phyloP scores from a whole-genome alignment of 164 flowering plant species.

The Aristolochia contorta region DNA sequence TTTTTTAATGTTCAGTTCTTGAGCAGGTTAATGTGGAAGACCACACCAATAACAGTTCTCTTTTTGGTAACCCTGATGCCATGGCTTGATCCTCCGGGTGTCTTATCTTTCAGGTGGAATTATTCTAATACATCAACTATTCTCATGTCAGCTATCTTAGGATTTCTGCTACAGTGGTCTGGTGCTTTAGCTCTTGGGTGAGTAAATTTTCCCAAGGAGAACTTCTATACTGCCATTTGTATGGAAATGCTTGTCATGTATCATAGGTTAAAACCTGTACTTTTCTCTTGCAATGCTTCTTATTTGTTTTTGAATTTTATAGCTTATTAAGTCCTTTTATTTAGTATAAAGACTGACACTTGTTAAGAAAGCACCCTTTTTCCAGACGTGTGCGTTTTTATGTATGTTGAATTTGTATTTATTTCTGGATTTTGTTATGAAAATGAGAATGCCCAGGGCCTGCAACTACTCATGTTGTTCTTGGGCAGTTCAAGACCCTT shows the following conservation, averaged over 20 bases:
- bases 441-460: constrained; percentile 15
- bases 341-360: too few species aligned
- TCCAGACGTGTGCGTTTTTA: too few species aligned
- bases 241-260: too few species aligned
- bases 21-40: constrained; percentile 95
- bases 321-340: too few species aligned
- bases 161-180: constrained; percentile 97
- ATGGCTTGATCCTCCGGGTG: constrained; percentile 89
- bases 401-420: too few species aligned
- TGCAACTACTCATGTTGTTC: constrained; percentile 83
- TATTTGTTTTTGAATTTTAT: background rate
- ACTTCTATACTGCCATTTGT: too few species aligned
- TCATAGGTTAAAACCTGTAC: too few species aligned
- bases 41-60: constrained; percentile 83
- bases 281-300: too few species aligned
- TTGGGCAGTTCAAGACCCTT: constrained; percentile 92
- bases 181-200: constrained; percentile 98
- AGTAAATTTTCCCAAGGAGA: constrained; percentile 7
- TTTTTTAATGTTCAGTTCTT: constrained; percentile 2
- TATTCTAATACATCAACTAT: constrained; percentile 46
- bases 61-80: constrained; percentile 76
- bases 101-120: constrained; percentile 66
- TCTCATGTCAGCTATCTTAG: constrained; percentile 68
- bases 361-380: too few species aligned
- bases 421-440: too few species aligned